Evolutionary conservation across 352 stramenopile species (phyloP), one percentile per base, ranked within the genome.

Genomic region (Phytophthora ohioensis): DNA sequence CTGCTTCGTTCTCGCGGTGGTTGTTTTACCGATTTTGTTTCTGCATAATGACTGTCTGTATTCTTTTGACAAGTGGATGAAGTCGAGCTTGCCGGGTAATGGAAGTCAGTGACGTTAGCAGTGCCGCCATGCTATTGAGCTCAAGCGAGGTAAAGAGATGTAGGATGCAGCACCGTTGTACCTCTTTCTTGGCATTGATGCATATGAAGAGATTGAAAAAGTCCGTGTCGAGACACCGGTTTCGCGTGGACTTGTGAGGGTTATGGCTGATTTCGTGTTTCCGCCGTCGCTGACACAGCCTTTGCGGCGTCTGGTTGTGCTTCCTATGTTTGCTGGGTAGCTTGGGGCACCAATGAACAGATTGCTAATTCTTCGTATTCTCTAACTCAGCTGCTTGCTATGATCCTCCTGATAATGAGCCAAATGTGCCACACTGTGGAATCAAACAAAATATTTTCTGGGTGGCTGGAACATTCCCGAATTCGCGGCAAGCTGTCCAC

Each of bases 121-220:
- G 2, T 1, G 0, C 4, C 47, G 59, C 59, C 9, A 2, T 67
- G 59, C 57, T 3, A 63, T 70, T n/a, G 59, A 63, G 17, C 39
- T 3, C 11, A 67, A 75, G 47, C 27, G 3, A 30, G 27, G 4
- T 47, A 2, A 3, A 41, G 36, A 31, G 51, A 15, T 5, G 17
- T 46, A 48, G n/a, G 2, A 38, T 34, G 39, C n/a, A 27, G 21
- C 21, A 27, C 21, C 21, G 21, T 56, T 79, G 35, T 73, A 79
- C 51, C 53, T 78, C 2, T 82, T 74, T 75, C 54, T 79, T 55
- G 67, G 75, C 34, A 52, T 78, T 67, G 60, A 80, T 69, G 67
- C 73, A 27, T 80, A 75, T 58, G 52, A 79, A 51, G 55, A 52
- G 34, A 78, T 79, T 71, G 17, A 70, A 55, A 72, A 66, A 2